phyloP scores from a whole-genome alignment of 441 rosid species.

The Raphanus hybrid region DNA sequence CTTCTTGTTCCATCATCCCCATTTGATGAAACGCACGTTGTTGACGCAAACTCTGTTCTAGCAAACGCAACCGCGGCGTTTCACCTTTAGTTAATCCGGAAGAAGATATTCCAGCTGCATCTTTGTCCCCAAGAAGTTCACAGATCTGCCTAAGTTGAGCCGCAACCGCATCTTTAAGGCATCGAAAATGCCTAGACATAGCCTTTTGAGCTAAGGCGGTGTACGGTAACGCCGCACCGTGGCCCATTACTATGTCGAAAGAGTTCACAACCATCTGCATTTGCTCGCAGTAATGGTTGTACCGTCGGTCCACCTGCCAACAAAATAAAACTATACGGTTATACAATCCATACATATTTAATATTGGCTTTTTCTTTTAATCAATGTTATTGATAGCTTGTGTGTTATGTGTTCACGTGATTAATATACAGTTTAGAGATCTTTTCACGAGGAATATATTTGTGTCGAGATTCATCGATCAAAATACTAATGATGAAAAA shows the following conservation, averaged over 20 bases:
- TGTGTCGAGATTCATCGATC: background rate
- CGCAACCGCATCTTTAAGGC: conserved; percentile 79
- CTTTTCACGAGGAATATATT: conserved; percentile 22
- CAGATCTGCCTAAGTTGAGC: conserved; percentile 74
- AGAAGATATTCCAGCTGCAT: conserved; percentile 52
- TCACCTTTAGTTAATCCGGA: conserved; percentile 90
- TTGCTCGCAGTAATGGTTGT: conserved; percentile 92
- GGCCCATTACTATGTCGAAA: conserved; percentile 88
- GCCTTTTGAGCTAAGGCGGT: conserved; percentile 97
- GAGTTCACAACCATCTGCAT: conserved; percentile 98
- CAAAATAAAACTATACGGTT: conserved; percentile 32
- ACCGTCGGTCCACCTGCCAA: conserved; percentile 89
- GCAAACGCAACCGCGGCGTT: conserved; percentile 79
- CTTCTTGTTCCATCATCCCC: conserved; percentile 98
- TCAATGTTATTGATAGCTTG: background rate
- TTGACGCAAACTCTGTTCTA: conserved; percentile 90
- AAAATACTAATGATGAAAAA: conserved; percentile 10
- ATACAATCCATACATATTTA: conserved; percentile 11
- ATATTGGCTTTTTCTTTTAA: conserved; percentile 18
- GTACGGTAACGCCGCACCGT: conserved; percentile 83
- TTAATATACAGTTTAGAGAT: conserved; percentile 15
- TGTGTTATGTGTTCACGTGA: conserved; percentile 33
- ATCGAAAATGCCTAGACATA: conserved; percentile 94
- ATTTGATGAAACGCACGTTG: conserved; percentile 89
- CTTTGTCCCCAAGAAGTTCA: conserved; percentile 81